Evolutionary conservation across 495 filamentous ascomycete species (phyloP), one percentile per base, ranked within the genome.

Genomic region (Penicillium flavigenum): DNA sequence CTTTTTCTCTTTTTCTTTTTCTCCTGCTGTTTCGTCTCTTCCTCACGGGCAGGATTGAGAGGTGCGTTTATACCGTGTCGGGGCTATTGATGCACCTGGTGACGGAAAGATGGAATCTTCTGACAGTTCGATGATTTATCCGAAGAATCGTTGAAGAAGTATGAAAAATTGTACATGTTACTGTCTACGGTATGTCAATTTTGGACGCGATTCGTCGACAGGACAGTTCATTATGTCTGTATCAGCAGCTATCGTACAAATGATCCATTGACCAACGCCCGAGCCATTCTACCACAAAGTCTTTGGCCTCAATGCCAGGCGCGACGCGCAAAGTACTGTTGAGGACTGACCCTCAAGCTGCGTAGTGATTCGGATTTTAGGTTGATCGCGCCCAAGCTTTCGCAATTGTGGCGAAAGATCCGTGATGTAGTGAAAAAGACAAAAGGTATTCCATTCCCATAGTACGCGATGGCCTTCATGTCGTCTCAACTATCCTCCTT

Each of bases 401-500:
- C 27, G 29, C n/a, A 32, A 19, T 32, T 32, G n/a, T 32, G n/a
- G 29, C 10, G 29, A 34, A 32, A 32, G 11, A 19, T 17, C 46
- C 27, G 16, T n/a, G 22, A n/a, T 17, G 45, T 47, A 31, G 45
- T 27, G n/a, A 32, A 48, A n/a, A 36, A 31, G 27, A 31, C 26
- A n/a, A 14, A 31, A 47, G 24, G 8, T 17, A 32, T 20, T 48
- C 46, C 46, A 48, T 48, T 34, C 12, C 11, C 27, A 39, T 39
- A 29, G 27, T 20, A n/a, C 46, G 38, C 8, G 11, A 14, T 38
- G 19, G 20, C 47, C 17, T 26, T 38, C 12, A 38, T 29, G 38
- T 29, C 1, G 34, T 17, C 41, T 10, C 66, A 76, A 39, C 69
- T 71, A 41, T 82, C 79, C 58, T 80, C 78, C 54, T 72, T 79